Evolutionary conservation across 2,329 filamentous ascomycete genomes (phyloP), one percentile per base, ranked within the genome.

Genomic region (Leptographium wingfieldii): DNA sequence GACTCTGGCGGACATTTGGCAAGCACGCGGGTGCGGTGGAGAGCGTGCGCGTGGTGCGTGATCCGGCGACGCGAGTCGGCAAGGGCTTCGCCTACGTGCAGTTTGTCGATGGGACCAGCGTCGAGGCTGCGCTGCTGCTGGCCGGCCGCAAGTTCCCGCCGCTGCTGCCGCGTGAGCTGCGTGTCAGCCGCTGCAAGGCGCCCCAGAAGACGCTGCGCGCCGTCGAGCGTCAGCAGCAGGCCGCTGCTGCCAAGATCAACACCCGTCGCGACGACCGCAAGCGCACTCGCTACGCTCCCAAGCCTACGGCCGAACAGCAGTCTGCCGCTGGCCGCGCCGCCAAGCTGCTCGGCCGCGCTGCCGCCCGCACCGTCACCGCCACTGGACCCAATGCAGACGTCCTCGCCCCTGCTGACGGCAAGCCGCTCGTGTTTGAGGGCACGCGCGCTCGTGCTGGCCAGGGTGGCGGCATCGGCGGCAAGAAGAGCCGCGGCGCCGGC

Each of bases 21-120:
- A 83, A 87, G 70, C 72, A 80, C 58, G 85, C 81, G 63, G 92
- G 92, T 65, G 88, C 82, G 64, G 88, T 99, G 14, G 92, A 99
- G 73, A 95, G 86, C 69, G 95, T 99, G 43, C 88, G 94, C 40
- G 91, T 99, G 25, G 83, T 96, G 57, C 85, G 94, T 59, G 94
- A 99, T 69, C 79, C 88, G 63, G 87, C 88, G 66, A 99, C 95
- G 9, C 84, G 95, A 56, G 90, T 99, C 35, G 91, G 94, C 68
- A 99, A 99, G 71, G 94, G 94, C 5, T 90, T 99, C 69, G 95
- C 95, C 63, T 99, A 99, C 68, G 92, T 99, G 19, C 94, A 99
- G 70, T 99, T 99, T 73, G 83, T 86, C 68, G 90, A 97, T 67
- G 83, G 80, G 63, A 96, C 95, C 67, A 79, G 86, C 53, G 92